These are phyloP conservation scores for Endoconidiophora laricicola DNA, from an alignment of 2,329 filamentous ascomycete species.

Conservation along the genomic window DNA sequence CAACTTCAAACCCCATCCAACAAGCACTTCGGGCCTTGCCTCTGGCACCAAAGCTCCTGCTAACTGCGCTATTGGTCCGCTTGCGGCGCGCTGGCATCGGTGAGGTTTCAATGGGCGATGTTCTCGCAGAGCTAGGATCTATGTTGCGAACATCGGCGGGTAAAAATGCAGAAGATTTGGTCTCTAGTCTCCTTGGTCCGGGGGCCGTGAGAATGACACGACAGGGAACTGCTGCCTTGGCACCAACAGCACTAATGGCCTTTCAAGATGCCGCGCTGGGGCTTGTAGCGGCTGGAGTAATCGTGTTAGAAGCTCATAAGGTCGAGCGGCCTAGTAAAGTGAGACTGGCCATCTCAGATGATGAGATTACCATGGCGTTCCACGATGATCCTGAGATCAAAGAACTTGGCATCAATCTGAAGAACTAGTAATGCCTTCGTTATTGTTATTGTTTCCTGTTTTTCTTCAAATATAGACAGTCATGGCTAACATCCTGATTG, in stretches of 20 bases:
- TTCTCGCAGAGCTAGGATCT: conserved; percentile 52
- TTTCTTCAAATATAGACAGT: background rate
- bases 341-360: conserved; percentile 69
- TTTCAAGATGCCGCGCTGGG: conserved; percentile 56
- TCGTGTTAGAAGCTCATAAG: conserved; percentile 65
- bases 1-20: conserved; percentile 81
- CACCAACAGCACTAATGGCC: conserved; percentile 9
- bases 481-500: background rate
- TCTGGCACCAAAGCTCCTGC: conserved; percentile 66
- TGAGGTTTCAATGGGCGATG: conserved; percentile 77
- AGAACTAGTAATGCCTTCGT: too few species aligned
- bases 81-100: conserved; percentile 68
- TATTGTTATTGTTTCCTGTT: conserved; percentile 14
- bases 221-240: conserved; percentile 9
- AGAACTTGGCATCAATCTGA: conserved; percentile 46
- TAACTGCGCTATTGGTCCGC: conserved; percentile 64
- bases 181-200: conserved; percentile 9
- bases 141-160: conserved; percentile 11
- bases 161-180: conserved; percentile 9
- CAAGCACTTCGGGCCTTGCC: conserved; percentile 74
- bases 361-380: conserved; percentile 78
- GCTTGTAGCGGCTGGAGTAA: conserved; percentile 70
- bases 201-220: background rate
- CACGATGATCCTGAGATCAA: conserved; percentile 77
- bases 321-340: conserved; percentile 81